Evolutionary conservation across 176 grass and related monocot genomes (phyloP).

Genomic region (Calamus simplicifolius): DNA sequence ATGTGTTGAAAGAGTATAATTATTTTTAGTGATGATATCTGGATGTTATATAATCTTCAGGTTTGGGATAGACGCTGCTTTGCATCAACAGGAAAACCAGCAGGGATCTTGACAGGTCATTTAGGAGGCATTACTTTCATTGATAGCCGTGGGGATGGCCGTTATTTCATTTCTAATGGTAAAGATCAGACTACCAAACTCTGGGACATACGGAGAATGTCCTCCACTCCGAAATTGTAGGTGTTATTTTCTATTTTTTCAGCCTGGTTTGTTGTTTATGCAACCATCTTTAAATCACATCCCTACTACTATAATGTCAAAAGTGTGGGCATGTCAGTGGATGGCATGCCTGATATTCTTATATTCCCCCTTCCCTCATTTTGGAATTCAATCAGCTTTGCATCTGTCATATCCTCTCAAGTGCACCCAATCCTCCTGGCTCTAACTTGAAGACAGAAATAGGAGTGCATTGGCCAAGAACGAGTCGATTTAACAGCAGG

Average conservation of each 20-base stretch:
- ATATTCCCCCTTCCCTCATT: too few relatives aligned
- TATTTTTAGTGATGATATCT: conserved; percentile 1
- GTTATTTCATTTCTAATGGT: conserved; percentile 88
- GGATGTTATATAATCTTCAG: conserved; percentile 30
- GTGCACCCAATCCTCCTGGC: too few relatives aligned
- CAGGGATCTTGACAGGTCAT: conserved; percentile 73
- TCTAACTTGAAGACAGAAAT: too few relatives aligned
- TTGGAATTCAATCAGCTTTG: too few relatives aligned
- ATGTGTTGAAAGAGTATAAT: too few relatives aligned
- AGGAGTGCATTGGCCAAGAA: too few relatives aligned
- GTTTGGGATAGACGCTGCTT: conserved; percentile 87
- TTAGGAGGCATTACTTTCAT: conserved; percentile 90
- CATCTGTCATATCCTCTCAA: too few relatives aligned
- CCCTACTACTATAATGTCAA: too few relatives aligned
- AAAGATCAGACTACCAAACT: conserved; percentile 97
- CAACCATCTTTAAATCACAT: too few relatives aligned
- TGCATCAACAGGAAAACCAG: conserved; percentile 37
- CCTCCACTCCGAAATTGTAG: conserved; percentile 19
- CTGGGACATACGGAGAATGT: conserved; percentile 96
- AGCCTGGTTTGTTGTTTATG: not conserved
- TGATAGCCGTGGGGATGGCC: conserved; percentile 79
- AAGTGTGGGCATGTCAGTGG: too few relatives aligned
- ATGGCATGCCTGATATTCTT: too few relatives aligned
- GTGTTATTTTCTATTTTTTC: not conserved
- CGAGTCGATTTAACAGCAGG: too few relatives aligned